Evolutionary conservation across 73 alveolate genomes (phyloP).

Genomic region (Paramecium biaurelia): DNA sequence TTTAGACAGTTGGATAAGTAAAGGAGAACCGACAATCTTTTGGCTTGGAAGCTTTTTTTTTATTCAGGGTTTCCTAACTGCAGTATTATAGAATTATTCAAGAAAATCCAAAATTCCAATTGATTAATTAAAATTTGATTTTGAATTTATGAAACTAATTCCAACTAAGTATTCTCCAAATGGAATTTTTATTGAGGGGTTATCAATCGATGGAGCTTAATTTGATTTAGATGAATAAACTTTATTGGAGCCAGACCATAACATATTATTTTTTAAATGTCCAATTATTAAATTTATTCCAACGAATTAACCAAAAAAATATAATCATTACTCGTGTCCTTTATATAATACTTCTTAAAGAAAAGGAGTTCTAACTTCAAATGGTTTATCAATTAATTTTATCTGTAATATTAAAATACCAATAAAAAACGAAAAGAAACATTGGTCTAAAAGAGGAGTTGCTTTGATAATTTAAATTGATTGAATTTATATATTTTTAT

Average conservation of each 20-base stretch:
- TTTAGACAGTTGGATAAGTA: slow-evolving; percentile 78
- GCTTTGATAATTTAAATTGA: not conserved
- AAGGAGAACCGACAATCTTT: slow-evolving; percentile 79
- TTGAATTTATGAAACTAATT: slow-evolving; percentile 18
- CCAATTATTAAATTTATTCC: not conserved
- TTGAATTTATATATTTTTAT: not conserved
- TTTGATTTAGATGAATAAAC: not conserved
- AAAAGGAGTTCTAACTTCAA: slow-evolving; percentile 67
- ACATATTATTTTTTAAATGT: not conserved
- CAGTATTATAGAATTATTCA: slow-evolving; percentile 80
- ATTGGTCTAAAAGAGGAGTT: slow-evolving; percentile 35
- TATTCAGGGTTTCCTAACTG: slow-evolving; percentile 84
- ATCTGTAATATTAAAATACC: slow-evolving; percentile 87
- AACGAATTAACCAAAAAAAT: not conserved
- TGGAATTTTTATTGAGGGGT: not conserved
- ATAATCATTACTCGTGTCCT: slow-evolving; percentile 72
- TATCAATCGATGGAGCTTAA: slow-evolving; percentile 30
- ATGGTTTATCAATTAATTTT: not conserved
- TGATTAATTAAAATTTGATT: slow-evolving; percentile 79
- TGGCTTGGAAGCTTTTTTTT: slow-evolving; percentile 86
- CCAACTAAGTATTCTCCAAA: not conserved
- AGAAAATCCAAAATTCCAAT: slow-evolving; percentile 76
- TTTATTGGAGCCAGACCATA: not conserved
- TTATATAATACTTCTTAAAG: slow-evolving; percentile 91
- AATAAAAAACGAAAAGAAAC: not conserved